Evolutionary conservation across 2,329 filamentous ascomycete species (phyloP).

Genomic region (Penicillium glabrum): DNA sequence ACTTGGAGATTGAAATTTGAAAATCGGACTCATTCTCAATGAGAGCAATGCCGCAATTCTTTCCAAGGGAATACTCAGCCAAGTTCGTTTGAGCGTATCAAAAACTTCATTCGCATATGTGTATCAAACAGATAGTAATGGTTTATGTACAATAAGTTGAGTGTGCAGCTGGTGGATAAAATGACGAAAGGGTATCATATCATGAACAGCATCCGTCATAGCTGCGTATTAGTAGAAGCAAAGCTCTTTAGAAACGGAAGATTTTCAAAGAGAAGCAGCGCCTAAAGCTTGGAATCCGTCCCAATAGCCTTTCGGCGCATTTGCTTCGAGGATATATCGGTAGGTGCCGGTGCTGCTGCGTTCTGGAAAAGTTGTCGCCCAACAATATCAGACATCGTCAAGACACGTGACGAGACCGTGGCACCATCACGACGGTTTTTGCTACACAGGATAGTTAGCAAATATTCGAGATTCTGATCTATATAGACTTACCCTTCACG

Average conservation of each 20-base stretch:
- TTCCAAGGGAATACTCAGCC: neutral
- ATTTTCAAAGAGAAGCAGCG: neutral
- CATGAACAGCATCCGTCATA: neutral
- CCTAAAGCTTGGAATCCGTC: conserved; percentile 33
- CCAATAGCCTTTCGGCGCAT: conserved; percentile 39
- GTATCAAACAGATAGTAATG: neutral
- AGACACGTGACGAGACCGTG: conserved; percentile 79
- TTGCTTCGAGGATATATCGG: conserved; percentile 35
- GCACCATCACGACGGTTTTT: conserved; percentile 95
- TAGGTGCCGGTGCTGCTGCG: conserved; percentile 26
- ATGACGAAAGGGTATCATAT: conserved; percentile 5
- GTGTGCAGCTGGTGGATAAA: neutral
- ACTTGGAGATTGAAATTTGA: neutral
- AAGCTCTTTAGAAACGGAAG: neutral
- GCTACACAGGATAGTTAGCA: conserved; percentile 20
- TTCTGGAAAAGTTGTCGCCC: conserved; percentile 65
- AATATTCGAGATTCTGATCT: neutral
- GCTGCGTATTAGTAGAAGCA: neutral
- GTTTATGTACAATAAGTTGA: conserved; percentile 1
- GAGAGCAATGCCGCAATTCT: too few relatives aligned
- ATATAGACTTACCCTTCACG: conserved; percentile 65
- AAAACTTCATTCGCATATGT: neutral
- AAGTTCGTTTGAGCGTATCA: neutral
- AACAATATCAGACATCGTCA: conserved; percentile 72
- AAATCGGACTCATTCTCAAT: too few relatives aligned